Evolutionary conservation across 2,329 filamentous ascomycete species (phyloP).

Genomic region (Orbilia oligospora): DNA sequence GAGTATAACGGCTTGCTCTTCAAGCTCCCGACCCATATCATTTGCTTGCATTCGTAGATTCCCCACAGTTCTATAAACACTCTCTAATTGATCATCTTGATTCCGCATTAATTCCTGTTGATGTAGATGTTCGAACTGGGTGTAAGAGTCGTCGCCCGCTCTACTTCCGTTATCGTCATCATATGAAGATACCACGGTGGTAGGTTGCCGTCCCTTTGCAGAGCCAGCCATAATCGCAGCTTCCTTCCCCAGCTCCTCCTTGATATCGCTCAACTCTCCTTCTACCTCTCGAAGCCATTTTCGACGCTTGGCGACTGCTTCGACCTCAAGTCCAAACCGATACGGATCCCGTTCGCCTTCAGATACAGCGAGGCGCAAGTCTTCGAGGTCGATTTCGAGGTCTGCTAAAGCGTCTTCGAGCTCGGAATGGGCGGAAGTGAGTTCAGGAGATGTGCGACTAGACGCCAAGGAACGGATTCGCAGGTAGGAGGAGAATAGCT

Average conservation of each 20-base stretch:
- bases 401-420: slow-evolving; percentile 77
- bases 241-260: slow-evolving; percentile 78
- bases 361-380: slow-evolving; percentile 87
- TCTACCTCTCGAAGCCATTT: slow-evolving; percentile 90
- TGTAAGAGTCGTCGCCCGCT: slow-evolving; percentile 76
- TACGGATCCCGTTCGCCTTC: slow-evolving; percentile 90
- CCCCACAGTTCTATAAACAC: slow-evolving; percentile 92
- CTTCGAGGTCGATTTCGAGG: slow-evolving; percentile 85
- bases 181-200: slow-evolving; percentile 66
- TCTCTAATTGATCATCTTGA: slow-evolving; percentile 92
- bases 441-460: slow-evolving; percentile 81
- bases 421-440: slow-evolving; percentile 81
- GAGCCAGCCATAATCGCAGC: slow-evolving; percentile 65
- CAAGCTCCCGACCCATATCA: slow-evolving; percentile 95
- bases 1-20: slow-evolving; percentile 91
- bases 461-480: slow-evolving; percentile 85
- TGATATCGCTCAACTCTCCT: slow-evolving; percentile 89
- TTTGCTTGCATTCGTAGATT: slow-evolving; percentile 91
- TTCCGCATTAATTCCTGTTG: slow-evolving; percentile 93
- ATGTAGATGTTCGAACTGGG: slow-evolving; percentile 89
- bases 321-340: slow-evolving; percentile 84
- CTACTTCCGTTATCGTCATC: slow-evolving; percentile 67
- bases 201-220: slow-evolving; percentile 68
- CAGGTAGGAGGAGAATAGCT: slow-evolving; percentile 93
- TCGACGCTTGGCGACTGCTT: slow-evolving; percentile 85